A percentile compares a stretch with the other conserved stretches of the same genome.
Conservation (phyloP, 2,329 filamentous ascomycete genomes). For the Torrubiella hemipterigena region DNA sequence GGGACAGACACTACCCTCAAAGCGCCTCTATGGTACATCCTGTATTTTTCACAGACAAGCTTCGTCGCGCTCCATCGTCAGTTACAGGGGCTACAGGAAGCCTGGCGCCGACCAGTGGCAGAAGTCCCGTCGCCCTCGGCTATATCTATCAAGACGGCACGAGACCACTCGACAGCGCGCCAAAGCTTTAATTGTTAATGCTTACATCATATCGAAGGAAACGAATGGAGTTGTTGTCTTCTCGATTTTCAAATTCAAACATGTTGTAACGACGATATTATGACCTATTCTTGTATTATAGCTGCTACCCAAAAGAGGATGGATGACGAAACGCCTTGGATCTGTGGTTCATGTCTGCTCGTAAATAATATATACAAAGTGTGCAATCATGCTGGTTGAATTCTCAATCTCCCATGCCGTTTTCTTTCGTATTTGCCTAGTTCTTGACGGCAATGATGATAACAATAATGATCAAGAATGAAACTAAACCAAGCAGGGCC, state of each 20-base stretch:
- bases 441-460: constrained; percentile 43
- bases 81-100: constrained; percentile 16
- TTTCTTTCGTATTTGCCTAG: constrained; percentile 7
- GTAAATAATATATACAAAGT: constrained; percentile 1
- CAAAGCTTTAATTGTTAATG: constrained; percentile 22
- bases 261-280: too few relatives aligned
- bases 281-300: neutral
- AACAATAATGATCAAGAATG: constrained; percentile 45
- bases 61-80: constrained; percentile 38
- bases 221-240: too few relatives aligned
- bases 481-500: constrained; percentile 61
- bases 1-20: constrained; percentile 21
- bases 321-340: too few relatives aligned
- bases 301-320: too few relatives aligned
- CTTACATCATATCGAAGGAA: neutral
- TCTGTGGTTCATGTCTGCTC: too few relatives aligned
- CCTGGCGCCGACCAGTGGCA: neutral
- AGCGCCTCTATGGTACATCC: constrained; percentile 55
- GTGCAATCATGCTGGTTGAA: neutral
- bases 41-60: constrained; percentile 60
- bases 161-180: constrained; percentile 15
- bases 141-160: constrained; percentile 44
- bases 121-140: constrained; percentile 42
- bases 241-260: too few relatives aligned
- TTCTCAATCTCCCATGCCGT: constrained; percentile 1